Percentiles rank a stretch among this genome's conserved stretches.
phyloP scores from a whole-genome alignment of 140 eudicot genomes.

The Oenanthe javanica region DNA sequence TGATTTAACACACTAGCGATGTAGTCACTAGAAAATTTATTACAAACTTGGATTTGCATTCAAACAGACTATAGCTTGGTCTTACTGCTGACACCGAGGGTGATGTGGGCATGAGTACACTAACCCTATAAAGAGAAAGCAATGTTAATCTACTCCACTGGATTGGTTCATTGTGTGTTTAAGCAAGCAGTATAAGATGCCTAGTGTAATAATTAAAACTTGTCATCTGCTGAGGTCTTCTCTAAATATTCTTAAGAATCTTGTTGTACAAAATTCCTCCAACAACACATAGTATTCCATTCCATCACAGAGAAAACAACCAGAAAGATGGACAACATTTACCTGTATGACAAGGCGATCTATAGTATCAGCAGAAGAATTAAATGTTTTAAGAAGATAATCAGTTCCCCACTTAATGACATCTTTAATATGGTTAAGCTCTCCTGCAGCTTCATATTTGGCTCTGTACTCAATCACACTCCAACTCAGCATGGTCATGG shows the following conservation, averaged over 20 bases:
- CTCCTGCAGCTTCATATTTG: conserved; percentile 88
- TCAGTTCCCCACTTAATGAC: conserved; percentile 87
- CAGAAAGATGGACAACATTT: background rate
- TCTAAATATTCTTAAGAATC: background rate
- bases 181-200: background rate
- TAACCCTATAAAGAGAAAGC: background rate
- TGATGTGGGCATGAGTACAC: background rate
- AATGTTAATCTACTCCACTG: too few species aligned
- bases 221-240: background rate
- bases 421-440: conserved; percentile 78
- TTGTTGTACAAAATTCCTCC: background rate
- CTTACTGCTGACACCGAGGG: too few species aligned
- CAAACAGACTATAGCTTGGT: background rate
- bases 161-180: background rate
- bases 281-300: background rate
- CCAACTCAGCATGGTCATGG: conserved; percentile 98
- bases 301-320: background rate
- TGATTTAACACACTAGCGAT: too few species aligned
- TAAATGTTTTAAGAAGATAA: conserved; percentile 86
- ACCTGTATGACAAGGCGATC: conserved; percentile 70
- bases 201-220: background rate
- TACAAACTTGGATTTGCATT: background rate
- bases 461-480: conserved; percentile 86
- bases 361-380: conserved; percentile 70
- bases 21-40: too few species aligned